Evolutionary conservation across 2,329 filamentous ascomycete species (phyloP), one percentile per base, ranked within the genome.

Genomic region (Fusarium bulbicola): DNA sequence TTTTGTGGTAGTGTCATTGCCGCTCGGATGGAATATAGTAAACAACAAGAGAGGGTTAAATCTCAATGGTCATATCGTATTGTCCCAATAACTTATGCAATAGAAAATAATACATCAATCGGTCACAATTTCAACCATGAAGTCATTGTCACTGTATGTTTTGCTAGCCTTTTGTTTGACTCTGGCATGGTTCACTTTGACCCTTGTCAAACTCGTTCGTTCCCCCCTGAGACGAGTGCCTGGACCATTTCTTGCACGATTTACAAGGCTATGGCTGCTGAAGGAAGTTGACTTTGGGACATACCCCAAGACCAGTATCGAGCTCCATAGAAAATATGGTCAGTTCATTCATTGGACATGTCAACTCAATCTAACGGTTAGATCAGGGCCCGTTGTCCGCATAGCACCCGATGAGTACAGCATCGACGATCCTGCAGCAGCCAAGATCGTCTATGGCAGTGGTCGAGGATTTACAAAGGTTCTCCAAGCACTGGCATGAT

Each of bases 261-360:
- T 57, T 2, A 57, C 54, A 2, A 57, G 39, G 10, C 7, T 57
- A 36, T 57, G 54, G 54, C 39, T 45, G 2, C 39, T 57, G 2
- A 57, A 46, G 4, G 2, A 57, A 28, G 28, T 1, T 5, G 46
- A 45, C 13, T 46, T 7, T 34, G 54, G 54, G 13, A 46, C 28
- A 7, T 57, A 57, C 9, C 39, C 54, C 2, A 32, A 34, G 21
- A n/a, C 54, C 13, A 45, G 28, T 16, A 32, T 57, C 30, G 39
- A 46, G 2, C 39, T 57, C 1, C 54, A 46, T 5, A 57, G 4
- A 2, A 34, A 46, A n/a, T 14, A 57, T 18, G 54, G 54, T 45
- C 1, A 21, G 9, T 45, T 4, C 0, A 4, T 20, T 4, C 2
- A 4, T 24, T 3, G 1, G 0, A 6, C 9, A 0, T 6, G 7